A percentile compares a stretch with the other conserved stretches of the same genome.
Evolutionary conservation across 1,284 basidiomycete genomes (phyloP).

Genomic region (Volvariella volvacea): DNA sequence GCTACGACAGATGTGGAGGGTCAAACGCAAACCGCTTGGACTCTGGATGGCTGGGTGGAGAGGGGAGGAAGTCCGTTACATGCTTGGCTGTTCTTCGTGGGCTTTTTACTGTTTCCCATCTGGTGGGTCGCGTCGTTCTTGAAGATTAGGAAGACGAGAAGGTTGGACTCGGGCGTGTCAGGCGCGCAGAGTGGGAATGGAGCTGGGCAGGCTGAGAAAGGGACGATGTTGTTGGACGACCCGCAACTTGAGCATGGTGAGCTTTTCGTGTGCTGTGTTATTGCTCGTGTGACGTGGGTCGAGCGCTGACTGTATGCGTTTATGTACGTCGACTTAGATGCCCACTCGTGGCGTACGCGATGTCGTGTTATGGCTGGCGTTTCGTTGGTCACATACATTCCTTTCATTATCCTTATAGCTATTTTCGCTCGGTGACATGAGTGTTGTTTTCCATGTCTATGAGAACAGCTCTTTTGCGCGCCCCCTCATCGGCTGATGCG

Average conservation of each 20-base stretch:
- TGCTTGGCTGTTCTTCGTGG: slow-evolving; percentile 71
- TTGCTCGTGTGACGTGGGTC: background rate
- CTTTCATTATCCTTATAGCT: slow-evolving; percentile 66
- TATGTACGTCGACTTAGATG: too few relatives aligned
- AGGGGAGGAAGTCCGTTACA: slow-evolving; percentile 61
- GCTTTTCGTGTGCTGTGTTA: slow-evolving; percentile 16
- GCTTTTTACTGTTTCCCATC: slow-evolving; percentile 66
- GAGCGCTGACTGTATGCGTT: too few relatives aligned
- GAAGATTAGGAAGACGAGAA: slow-evolving; percentile 53
- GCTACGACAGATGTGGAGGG: background rate
- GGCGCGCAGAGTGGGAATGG: slow-evolving; percentile 30
- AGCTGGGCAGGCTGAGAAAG: slow-evolving; percentile 56
- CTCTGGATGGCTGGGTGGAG: slow-evolving; percentile 36
- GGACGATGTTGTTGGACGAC: slow-evolving; percentile 59
- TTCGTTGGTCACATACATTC: slow-evolving; percentile 69
- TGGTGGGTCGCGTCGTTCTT: slow-evolving; percentile 71
- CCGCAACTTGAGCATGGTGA: slow-evolving; percentile 70
- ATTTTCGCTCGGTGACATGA: slow-evolving; percentile 41
- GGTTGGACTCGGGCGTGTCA: too few relatives aligned
- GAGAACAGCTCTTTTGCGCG: too few relatives aligned
- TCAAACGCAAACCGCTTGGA: slow-evolving; percentile 16
- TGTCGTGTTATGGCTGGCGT: slow-evolving; percentile 65
- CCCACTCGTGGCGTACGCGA: slow-evolving; percentile 61
- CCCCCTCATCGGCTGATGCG: too few relatives aligned
- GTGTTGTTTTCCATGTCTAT: background rate